Percentiles rank a stretch among this genome's conserved stretches.
Conservation (phyloP, 169 alveolate species). For the Cryptosporidium sp. region DNA sequence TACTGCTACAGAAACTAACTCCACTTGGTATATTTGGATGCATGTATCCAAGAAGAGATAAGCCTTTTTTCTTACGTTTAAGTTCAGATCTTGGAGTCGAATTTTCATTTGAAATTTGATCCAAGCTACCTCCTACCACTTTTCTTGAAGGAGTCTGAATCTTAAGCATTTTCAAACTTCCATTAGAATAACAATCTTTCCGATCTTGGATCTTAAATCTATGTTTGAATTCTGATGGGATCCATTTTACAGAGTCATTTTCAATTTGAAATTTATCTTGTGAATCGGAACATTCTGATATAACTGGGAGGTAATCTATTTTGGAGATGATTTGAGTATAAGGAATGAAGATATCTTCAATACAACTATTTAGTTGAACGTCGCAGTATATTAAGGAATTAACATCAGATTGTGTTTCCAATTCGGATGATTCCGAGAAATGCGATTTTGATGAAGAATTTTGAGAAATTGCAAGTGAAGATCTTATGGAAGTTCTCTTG, state of each 20-base stretch:
- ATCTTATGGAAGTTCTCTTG: neutral
- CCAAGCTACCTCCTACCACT: neutral
- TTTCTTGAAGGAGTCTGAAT: neutral
- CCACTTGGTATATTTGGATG: constrained; percentile 52
- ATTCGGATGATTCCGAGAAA: neutral
- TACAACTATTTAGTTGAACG: constrained; percentile 12
- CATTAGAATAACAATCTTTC: neutral
- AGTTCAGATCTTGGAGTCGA: neutral
- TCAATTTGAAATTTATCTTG: neutral
- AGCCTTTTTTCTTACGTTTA: neutral
- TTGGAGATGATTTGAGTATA: constrained; percentile 48
- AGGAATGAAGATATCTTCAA: constrained; percentile 40
- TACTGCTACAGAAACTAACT: constrained; percentile 55
- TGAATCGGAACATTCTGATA: neutral
- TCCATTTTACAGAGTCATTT: constrained; percentile 48
- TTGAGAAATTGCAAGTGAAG: neutral
- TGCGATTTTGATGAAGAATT: neutral
- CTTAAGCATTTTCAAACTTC: neutral
- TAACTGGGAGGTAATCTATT: constrained; percentile 34
- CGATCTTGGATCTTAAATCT: neutral
- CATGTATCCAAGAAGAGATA: constrained; percentile 22
- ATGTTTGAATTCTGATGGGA: constrained; percentile 56
- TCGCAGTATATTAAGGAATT: constrained; percentile 4
- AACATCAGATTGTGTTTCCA: neutral
- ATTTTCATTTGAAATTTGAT: neutral